Evolutionary conservation across 2,329 filamentous ascomycete genomes (phyloP).

Genomic region (Moelleriella libera): DNA sequence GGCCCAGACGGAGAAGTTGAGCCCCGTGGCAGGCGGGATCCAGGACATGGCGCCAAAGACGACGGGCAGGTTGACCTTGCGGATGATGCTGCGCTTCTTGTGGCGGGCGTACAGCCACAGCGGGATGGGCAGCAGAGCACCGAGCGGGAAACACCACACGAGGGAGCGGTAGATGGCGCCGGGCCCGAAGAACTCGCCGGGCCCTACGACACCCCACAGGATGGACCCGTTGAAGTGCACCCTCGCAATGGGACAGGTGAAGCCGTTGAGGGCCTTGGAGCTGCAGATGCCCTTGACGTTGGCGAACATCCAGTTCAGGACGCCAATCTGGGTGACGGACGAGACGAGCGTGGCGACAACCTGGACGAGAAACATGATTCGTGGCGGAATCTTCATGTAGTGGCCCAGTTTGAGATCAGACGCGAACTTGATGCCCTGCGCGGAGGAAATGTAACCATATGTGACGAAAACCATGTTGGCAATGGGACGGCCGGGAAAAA

Average conservation of each 20-base stretch:
- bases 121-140: constrained; percentile 58
- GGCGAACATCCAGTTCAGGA: constrained; percentile 81
- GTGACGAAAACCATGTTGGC: constrained; percentile 92
- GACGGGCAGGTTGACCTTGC: constrained; percentile 70
- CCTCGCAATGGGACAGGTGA: constrained; percentile 74
- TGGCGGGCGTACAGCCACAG: constrained; percentile 58
- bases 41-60: constrained; percentile 71
- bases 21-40: constrained; percentile 75
- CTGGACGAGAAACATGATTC: constrained; percentile 67
- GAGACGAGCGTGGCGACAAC: constrained; percentile 64
- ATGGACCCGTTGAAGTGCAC: constrained; percentile 88
- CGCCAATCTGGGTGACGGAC: constrained; percentile 66
- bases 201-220: constrained; percentile 79
- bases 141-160: constrained; percentile 70
- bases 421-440: constrained; percentile 80
- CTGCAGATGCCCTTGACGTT: constrained; percentile 70
- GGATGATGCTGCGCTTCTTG: constrained; percentile 45
- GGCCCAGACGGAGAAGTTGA: constrained; percentile 83
- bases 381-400: constrained; percentile 76
- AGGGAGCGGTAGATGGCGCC: constrained; percentile 61
- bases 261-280: constrained; percentile 66
- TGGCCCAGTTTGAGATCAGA: constrained; percentile 78
- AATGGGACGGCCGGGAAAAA: constrained; percentile 74
- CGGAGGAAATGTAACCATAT: constrained; percentile 79
- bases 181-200: constrained; percentile 66